Evolutionary conservation across 352 stramenopile species (phyloP), one percentile per base, ranked within the genome.

Genomic region (Bremia lactucae): DNA sequence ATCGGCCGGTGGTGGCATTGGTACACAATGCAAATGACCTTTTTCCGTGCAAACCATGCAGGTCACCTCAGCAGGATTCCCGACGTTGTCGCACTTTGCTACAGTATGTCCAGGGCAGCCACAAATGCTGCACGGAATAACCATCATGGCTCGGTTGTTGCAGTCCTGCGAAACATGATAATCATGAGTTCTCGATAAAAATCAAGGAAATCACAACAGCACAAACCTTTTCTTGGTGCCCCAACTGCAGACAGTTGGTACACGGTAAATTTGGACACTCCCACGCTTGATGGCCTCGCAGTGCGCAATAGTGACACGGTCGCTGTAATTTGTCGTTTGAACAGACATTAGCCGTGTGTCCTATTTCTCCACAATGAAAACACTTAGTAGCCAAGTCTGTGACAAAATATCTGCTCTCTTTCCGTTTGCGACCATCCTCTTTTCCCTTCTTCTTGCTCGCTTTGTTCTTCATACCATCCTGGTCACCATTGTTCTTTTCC

Each of bases 351-450:
- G 75, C 70, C 57, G 86, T 77, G 53, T 91, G 78, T 9, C 78
- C 78, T 7, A 88, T 68, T 41, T 91, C 57, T 19, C 73, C 75
- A 44, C 78, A 91, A 49, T 88, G 84, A 55, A 73, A 91, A 53
- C 78, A 91, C 53, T 91, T 91, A 44, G 67, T 88, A 31, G 75
- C 65, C 35, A 91, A 53, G 35, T 91, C 78, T 9, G 74, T 88
- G 46, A 83, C 40, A 37, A 91, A 91, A 31, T 91, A 91, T 31
- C 78, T 67, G 42, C 65, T 85, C 37, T 91, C 78, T 2, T 57
- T 68, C 4, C 72, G 68, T 38, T 68, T 80, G 21, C 62, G 63
- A 11, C 45, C 48, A 9, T 61, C 59, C 15, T 65, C 65, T 14
- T 49, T 39, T 6, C 36, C 59, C 10, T 53, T 62, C 19, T 47